Evolutionary conservation across 768 basidiomycete genomes (phyloP).

Genomic region (Trametes elegans): DNA sequence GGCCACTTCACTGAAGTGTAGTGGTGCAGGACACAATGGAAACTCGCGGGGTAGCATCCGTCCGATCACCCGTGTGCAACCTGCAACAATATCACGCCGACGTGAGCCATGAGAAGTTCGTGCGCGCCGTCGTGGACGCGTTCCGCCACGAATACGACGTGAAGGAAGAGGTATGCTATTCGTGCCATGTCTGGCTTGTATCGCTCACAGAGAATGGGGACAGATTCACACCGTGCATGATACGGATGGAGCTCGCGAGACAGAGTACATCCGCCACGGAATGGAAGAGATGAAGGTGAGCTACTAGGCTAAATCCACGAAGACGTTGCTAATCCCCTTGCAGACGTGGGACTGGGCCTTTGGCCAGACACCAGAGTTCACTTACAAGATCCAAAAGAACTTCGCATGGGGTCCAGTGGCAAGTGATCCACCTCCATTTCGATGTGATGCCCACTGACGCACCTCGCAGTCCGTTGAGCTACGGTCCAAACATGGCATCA

Average conservation of each 20-base stretch:
- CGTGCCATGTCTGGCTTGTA: not conserved
- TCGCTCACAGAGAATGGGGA: not conserved
- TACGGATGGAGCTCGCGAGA: conserved; percentile 40
- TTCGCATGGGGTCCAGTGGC: conserved; percentile 44
- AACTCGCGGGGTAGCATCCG: conserved; percentile 85
- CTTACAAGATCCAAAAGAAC: conserved; percentile 45
- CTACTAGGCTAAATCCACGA: not conserved
- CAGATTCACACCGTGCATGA: conserved; percentile 40
- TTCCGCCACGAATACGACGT: conserved; percentile 62
- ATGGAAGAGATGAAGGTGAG: conserved; percentile 72
- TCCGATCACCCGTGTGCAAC: conserved; percentile 91
- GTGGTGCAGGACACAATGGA: conserved; percentile 64
- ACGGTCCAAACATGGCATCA: conserved; percentile 63
- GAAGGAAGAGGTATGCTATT: conserved; percentile 31
- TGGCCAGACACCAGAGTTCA: conserved; percentile 94
- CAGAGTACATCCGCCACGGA: conserved; percentile 64
- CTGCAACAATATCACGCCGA: conserved; percentile 51
- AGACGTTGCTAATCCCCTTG: not conserved
- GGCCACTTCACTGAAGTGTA: conserved; percentile 9
- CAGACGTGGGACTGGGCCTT: conserved; percentile 94
- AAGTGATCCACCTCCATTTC: conserved; percentile 21
- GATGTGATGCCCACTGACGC: not conserved
- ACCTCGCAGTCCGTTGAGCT: conserved; percentile 45
- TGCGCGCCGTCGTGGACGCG: conserved; percentile 60
- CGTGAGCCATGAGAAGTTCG: conserved; percentile 69